Evolutionary conservation across 768 basidiomycete genomes (phyloP), one percentile per base, ranked within the genome.

Genomic region (Scleroderma citrinum): DNA sequence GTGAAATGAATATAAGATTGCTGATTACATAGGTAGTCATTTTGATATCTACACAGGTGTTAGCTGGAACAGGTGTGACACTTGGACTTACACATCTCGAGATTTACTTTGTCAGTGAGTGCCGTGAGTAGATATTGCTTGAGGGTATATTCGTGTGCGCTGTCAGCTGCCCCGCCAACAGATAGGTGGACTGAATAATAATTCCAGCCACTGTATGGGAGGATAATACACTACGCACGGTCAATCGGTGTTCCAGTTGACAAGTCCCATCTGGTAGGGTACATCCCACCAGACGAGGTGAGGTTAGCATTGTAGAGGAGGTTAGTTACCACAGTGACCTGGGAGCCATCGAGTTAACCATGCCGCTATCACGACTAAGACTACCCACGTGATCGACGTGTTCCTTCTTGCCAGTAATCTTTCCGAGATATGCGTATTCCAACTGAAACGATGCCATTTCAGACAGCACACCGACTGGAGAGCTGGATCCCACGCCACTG

Each of bases 391-490:
- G 74, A 47, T 80, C 74, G 51, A 73, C 76, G 57, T 84, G 82
- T 32, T 72, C 73, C 45, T 76, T 74, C 53, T 85, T 83, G 2
- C 85, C 86, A 1, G 89, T 92, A 10, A 83, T 63, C 54, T 87
- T 83, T 1, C 87, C 85, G 2, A 94, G 76, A 56, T 92, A 92
- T 48, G 84, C 77, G 62, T 91, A 88, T 64, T 95, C 93, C 44
- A 95, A 62, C 60, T 93, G 90, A 48, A 87, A 71, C 38, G 80
- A 88, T 3, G 81, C 87, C 36, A 92, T 82, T 64, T 96, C 92
- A 0, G 92, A 88, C n/a, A 87, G 65, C 10, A 73, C 59, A 12
- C 74, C 75, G 13, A 72, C 60, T 44, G 69, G 66, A 0, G 64
- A 51, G 0, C 74, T 72, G 3, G 49, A 3, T 6, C 13, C 38